Evolutionary conservation across 768 basidiomycete genomes (phyloP), one percentile per base, ranked within the genome.

Genomic region (Rhizopogon roseolus): DNA sequence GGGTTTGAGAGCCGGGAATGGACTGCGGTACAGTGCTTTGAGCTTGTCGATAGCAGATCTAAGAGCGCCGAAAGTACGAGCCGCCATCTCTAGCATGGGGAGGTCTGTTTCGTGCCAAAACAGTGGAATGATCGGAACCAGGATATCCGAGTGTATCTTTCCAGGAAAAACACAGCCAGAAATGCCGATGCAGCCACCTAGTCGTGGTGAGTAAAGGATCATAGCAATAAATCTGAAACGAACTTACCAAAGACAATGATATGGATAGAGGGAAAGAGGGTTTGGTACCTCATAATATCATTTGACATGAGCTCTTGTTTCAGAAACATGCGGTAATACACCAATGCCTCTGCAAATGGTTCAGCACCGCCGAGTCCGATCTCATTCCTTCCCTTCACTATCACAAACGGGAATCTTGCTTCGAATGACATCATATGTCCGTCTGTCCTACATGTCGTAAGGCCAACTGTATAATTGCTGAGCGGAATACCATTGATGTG

Each of bases 311-410:
- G 19, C 1, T 32, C 49, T 22, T 22, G 2, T 22, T 22, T 22
- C 44, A 53, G 52, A 36, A 51, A 53, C 49, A 54, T 44, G 22
- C 56, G 52, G 42, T 57, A 65, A 38, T 59, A 62, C 9, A 55
- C 42, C 41, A 55, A 55, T n/a, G 60, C 54, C 56, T 65, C 54
- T 49, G 64, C 55, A 50, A 59, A 53, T 2, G 69, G 65, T 32
- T 70, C 64, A 22, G 61, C 57, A 36, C 50, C 53, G 25, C 44
- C 49, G 28, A 46, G 53, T 25, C 60, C 60, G 29, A 67, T 36
- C 49, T 66, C 66, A 25, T 57, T 55, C 49, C 58, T 62, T 17
- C 53, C 54, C 43, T 63, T 59, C 13, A 50, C 39, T 43, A 69
- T 56, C 37, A 57, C n/a, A 57, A 53, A 34, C 51, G 50, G 19